Evolutionary conservation across 371 early-diverging fungal genomes (phyloP).

Genomic region (Umbelopsis sp.): DNA sequence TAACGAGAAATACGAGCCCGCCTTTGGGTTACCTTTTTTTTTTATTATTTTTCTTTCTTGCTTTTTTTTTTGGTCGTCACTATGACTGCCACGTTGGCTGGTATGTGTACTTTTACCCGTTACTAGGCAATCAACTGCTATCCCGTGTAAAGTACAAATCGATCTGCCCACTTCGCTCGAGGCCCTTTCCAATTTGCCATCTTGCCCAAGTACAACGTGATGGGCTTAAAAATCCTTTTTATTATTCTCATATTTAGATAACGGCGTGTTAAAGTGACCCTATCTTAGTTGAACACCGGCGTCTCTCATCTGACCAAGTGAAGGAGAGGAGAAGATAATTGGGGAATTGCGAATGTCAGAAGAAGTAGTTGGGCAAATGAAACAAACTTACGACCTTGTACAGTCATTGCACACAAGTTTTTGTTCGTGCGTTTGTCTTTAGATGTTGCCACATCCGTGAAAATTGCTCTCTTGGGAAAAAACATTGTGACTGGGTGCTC

Average conservation of each 20-base stretch:
- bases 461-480: background rate
- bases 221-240: no score
- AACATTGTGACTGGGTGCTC: constrained; percentile 16
- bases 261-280: no score
- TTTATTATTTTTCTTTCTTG: background rate
- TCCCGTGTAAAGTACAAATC: background rate
- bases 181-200: no score
- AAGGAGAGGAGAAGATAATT: background rate
- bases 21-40: background rate
- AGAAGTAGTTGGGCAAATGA: background rate
- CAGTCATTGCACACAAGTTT: no score
- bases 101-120: background rate
- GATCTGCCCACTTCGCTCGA: background rate
- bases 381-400: background rate
- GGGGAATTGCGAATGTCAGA: background rate
- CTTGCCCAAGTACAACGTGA: background rate
- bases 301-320: no score
- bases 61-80: no score
- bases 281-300: no score
- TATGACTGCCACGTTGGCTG: background rate
- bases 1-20: background rate
- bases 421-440: background rate
- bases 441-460: background rate
- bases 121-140: background rate
- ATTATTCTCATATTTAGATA: no score